Evolutionary conservation across 306 rosid genomes (phyloP), one percentile per base, ranked within the genome.

Genomic region (Malus sylvestris): DNA sequence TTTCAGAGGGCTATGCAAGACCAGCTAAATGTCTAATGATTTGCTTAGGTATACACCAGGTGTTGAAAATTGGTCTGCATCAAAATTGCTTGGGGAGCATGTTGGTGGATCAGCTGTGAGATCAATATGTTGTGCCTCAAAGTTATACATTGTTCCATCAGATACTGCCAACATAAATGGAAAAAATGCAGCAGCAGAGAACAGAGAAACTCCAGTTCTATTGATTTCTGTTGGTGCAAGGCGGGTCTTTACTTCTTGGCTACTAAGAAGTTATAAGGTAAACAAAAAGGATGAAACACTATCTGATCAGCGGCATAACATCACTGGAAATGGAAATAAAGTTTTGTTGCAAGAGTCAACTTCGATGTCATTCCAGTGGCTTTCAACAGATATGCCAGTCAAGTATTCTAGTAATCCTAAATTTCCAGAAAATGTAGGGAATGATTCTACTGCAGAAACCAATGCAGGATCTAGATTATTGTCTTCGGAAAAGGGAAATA

Each of bases 51-150:
- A 89, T 78, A 83, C 89, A 53, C 85, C 96, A 57, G 93, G 83
- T 74, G 60, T 35, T 79, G 86, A 80, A 78, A 87, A 84, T 78
- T 92, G 99, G 99, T 86, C 90, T 59, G 87, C 67, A 52, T 95
- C 97, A 68, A 90, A 92, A 84, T 87, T 95, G 86, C 96, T 95
- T 63, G 97, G 97, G 77, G 97, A 92, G 84, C 97, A 95, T 88
- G 97, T 95, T 82, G 97, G 97, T 35, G 97, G 99, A 79, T 95
- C 99, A 49, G 97, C 99, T 29, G 99, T 95, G 78, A 87, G 97
- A 79, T 92, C 97, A 59, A 78, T 95, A 82, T 92, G 97, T 79
- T 86, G 63, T 27, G 87, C 89, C 72, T 90, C 99, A 76, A 87
- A 90, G 81, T 76, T 89, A 62, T 86, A 89, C 73, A 59, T 77